Evolutionary conservation across 345 rosid species (phyloP).

Genomic region (Gossypioides kirkii): DNA sequence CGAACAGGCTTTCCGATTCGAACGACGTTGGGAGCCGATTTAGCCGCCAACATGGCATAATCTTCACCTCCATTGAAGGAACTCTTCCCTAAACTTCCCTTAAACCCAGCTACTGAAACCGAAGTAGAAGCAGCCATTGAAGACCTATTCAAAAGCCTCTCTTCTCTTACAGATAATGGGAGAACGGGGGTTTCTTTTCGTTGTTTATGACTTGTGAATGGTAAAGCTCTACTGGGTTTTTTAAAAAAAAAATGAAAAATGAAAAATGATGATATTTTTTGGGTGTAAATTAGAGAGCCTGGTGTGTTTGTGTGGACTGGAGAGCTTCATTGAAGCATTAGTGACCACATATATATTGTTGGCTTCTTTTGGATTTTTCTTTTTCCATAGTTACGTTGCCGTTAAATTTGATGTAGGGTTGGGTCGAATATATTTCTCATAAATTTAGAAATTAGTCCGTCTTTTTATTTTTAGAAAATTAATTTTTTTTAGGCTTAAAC

Average conservation of each 20-base stretch:
- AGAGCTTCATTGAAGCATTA: constrained; percentile 7
- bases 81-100: constrained; percentile 12
- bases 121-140: constrained; percentile 9
- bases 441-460: no score
- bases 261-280: no score
- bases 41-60: constrained; percentile 12
- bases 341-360: constrained; percentile 31
- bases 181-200: background rate
- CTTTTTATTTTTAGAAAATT: no score
- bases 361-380: background rate
- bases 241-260: no score
- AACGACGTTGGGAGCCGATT: constrained; percentile 33
- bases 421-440: no score
- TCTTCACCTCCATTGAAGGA: constrained; percentile 14
- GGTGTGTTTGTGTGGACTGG: background rate
- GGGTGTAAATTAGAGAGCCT: constrained; percentile 7
- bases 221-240: background rate
- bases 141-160: background rate
- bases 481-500: no score
- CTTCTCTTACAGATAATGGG: background rate
- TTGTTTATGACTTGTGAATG: background rate
- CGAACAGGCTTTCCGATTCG: constrained; percentile 44
- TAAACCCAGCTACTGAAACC: constrained; percentile 11
- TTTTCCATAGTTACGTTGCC: no score
- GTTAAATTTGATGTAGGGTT: no score